Base-by-base conservation (phyloP, 768 basidiomycete species). In the Nidula microcarpa region DNA sequence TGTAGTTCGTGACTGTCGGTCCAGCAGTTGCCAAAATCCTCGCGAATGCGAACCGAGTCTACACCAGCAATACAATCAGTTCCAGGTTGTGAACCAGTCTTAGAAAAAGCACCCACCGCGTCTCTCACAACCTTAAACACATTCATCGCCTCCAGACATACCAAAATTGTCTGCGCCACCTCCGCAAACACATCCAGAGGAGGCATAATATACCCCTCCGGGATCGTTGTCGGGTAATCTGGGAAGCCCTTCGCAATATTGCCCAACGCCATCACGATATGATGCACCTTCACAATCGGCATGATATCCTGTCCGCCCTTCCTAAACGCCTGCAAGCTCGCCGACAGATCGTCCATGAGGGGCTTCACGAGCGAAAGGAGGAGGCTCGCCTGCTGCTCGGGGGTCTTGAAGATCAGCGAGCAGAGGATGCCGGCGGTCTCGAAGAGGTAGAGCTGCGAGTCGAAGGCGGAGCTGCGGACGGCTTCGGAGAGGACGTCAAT, bases 171-270 rank as follows among this genome's bases (percentile, higher is more conserved):
- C 64, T 95, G 89, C 0, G 92, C 90, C 61, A 91, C 83, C 65
- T 91, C 84, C 54, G 82, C 79, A 70, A 98, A 97, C 11, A 92
- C 83, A 49, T 86, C 82, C 51, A 92, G 67, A 1, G 85, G 84
- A 0, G 93, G 89, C 16, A 85, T 72, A 7, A 84, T 77, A 60
- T 86, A 87, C 33, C 82, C 84, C 59, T 81, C 78, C 0, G 85
- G 82, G 1, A 86, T 71, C 1, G 84, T 79, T 13, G 80, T 82
- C 43, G 91, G 89, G 62, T 89, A 88, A 64, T 94, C 93, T 0
- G 97, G 97, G 71, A 98, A 98, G 10, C 97, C 97, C 71, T 97
- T 97, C 35, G 94, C 90, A 52, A 98, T 83, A 61, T 91, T 93
- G 10, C 96, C 96, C 17, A 98, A 76, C 2, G 96, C 94, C 86